Conservation (phyloP, 176 grass and related monocot genomes). For the Eremochloa ophiuroides region DNA sequence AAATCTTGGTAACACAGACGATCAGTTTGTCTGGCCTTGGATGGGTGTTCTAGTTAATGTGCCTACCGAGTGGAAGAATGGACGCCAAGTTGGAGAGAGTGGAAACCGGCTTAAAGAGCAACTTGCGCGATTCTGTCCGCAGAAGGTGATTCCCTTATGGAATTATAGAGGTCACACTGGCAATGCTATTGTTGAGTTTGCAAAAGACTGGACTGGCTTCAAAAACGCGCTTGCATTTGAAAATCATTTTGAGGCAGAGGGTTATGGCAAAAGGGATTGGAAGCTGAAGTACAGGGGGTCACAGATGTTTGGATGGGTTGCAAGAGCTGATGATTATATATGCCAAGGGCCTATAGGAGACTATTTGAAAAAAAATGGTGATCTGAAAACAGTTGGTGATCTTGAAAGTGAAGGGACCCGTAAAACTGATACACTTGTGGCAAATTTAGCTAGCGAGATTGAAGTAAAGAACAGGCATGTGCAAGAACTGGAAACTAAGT, state of each 20-base stretch:
- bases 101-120: constrained; percentile 32
- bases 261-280: constrained; percentile 45
- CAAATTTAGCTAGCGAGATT: constrained; percentile 41
- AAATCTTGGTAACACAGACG: not conserved
- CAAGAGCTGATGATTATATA: constrained; percentile 44
- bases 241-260: constrained; percentile 44
- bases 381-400: constrained; percentile 54
- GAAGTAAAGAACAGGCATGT: constrained; percentile 42
- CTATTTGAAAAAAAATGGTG: constrained; percentile 47
- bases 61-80: constrained; percentile 42
- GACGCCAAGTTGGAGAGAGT: constrained; percentile 42
- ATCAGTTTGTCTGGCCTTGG: constrained; percentile 39
- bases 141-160: constrained; percentile 48
- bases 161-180: constrained; percentile 58
- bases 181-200: constrained; percentile 51
- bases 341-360: constrained; percentile 39
- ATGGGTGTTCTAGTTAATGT: constrained; percentile 53
- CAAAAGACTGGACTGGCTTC: constrained; percentile 54
- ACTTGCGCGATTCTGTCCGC: constrained; percentile 1
- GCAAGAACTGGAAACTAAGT: constrained; percentile 44
- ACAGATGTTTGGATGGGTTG: constrained; percentile 55
- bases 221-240: constrained; percentile 49
- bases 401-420: constrained; percentile 35
- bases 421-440: constrained; percentile 51
- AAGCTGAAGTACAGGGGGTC: constrained; percentile 15